A percentile compares a stretch with the other conserved stretches of the same genome.
Conservation (phyloP, 192 early-diverging fungal species). For the Dissophora globulifera region DNA sequence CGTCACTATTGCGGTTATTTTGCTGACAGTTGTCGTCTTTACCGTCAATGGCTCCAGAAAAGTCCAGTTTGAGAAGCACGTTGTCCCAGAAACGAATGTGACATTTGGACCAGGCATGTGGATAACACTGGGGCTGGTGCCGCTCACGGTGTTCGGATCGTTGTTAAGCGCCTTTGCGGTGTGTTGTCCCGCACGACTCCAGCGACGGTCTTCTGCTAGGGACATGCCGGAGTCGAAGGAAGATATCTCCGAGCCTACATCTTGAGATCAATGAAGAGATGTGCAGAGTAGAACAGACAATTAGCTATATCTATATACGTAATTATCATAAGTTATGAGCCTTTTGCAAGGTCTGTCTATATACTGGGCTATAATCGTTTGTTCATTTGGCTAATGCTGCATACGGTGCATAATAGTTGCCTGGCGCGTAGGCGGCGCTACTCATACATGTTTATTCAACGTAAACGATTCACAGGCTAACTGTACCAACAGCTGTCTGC, state of each 20-base stretch:
- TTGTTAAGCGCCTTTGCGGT: slow-evolving; percentile 28
- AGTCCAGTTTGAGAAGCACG: slow-evolving; percentile 29
- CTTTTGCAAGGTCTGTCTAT: no score
- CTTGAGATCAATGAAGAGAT: background rate
- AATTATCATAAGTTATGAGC: no score
- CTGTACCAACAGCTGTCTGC: no score
- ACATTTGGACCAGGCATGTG: slow-evolving; percentile 36
- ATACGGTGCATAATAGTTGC: no score
- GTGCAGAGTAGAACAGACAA: no score
- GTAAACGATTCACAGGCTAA: no score
- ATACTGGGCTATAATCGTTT: no score
- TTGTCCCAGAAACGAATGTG: background rate
- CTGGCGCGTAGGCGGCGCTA: no score
- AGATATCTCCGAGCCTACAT: slow-evolving; percentile 11
- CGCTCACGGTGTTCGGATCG: slow-evolving; percentile 28
- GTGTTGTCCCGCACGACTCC: slow-evolving; percentile 35
- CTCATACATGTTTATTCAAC: no score
- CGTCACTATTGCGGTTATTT: slow-evolving; percentile 24
- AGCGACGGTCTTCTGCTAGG: background rate
- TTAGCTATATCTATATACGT: no score
- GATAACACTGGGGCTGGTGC: slow-evolving; percentile 36
- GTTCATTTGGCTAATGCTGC: no score
- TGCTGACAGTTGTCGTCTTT: slow-evolving; percentile 31
- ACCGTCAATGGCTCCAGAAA: slow-evolving; percentile 31
- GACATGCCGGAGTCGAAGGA: slow-evolving; percentile 20